Evolutionary conservation across 768 basidiomycete species (phyloP), one percentile per base, ranked within the genome.

Genomic region (Suillus luteus): DNA sequence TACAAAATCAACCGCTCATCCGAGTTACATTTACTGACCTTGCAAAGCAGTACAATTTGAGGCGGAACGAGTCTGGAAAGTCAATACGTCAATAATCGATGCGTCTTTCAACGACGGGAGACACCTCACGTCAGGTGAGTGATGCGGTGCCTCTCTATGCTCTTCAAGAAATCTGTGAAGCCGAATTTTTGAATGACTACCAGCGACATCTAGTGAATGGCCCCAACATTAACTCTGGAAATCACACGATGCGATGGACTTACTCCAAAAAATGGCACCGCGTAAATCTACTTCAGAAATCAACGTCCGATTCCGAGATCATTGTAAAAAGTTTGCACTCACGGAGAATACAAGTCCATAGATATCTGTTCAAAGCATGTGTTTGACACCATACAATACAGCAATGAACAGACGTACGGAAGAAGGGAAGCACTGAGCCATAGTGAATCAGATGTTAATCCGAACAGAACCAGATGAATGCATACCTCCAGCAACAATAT

Each of bases 141-240:
- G 64, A 90, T 85, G 44, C 77, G 79, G 73, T 90, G 81, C 19
- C 80, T 81, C 35, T 81, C 77, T 44, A 90, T 86, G 75, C 86
- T 88, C 58, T 81, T 77, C 22, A 91, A 78, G 78, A 88, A 85
- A 27, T 80, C 81, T 31, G 78, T 76, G 60, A 88, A 88, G 64
- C 78, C 85, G 71, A 90, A 90, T 65, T 82, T 88, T 4, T 85
- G 82, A 8, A 88, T 73, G 15, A 89, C 78, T 12, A 90, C 86
- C 33, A 89, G 49, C 0, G 83, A 78, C 69, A 85, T 79, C 84
- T 87, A 51, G 52, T 38, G 51, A 67, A 24, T 11, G 31, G 59
- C 55, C 69, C 57, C 66, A 9, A 15, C 9, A 11, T 58, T 17
- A 35, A 24, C 24, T 5, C 38, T 58, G 10, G 10, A 40, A 40